Base-by-base conservation (phyloP, 352 stramenopile genomes). In the Globisporangium ultimum region DNA sequence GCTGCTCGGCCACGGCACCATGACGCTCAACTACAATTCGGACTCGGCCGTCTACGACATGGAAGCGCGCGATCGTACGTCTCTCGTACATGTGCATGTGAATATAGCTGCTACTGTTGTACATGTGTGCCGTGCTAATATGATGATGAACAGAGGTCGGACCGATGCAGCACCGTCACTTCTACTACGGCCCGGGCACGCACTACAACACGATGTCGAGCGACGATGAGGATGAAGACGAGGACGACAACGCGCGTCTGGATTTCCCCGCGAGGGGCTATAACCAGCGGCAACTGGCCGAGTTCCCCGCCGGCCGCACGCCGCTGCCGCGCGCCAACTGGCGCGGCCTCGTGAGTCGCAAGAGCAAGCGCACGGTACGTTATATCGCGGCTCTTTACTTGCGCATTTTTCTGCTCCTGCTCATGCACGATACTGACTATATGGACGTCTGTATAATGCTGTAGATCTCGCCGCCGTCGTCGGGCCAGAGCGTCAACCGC, bases 21-120 rank as follows among this genome's bases (percentile, higher is more conserved):
- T 88, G 36, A 74, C 79, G 60, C 73, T 89, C 49, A 89, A 94
- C 60, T 94, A 94, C 68, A 94, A 94, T 73, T 94, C 84, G 47
- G 84, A 94, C 58, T 92, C 84, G 59, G 84, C 78, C 45, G 75
- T 92, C 45, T 88, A 90, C 60, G 71, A 88, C 42, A 64, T 74
- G 41, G 75, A 84, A 58, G 66, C 68, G 22, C 55, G 58, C 15
- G 53, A 65, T 36, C 52, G 58, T 61, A 64, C 58, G 60, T 55
- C 13, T 0, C 1, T 5, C 45, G 18, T n/a, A 15, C 11, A 15
- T 20, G 21, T 56, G 48, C 20, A 12, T 18, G 17, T 4, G 7
- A 34, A 36, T 48, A 14, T 22, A 40, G 12, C 42, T 53, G 20
- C 9, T 17, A 24, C 38, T 47, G 11, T 14, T 17, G 21, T 66